phyloP scores from a whole-genome alignment of 202 grass and related monocot species.

The Brachypodium distachyon region DNA sequence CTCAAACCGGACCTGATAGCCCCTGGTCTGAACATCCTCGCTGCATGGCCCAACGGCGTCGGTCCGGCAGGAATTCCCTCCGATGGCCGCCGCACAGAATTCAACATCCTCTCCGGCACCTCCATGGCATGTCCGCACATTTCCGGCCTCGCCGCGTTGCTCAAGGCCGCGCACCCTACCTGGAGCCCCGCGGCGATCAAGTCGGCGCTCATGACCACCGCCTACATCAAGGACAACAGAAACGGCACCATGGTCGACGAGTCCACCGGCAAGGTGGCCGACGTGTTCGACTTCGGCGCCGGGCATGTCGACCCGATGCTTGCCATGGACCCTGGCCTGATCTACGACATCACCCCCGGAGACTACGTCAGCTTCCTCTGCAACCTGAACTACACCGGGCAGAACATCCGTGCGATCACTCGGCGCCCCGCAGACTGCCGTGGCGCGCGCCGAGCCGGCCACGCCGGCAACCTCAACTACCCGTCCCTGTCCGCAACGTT shows the following conservation, averaged over 20 bases:
- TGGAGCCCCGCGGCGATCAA: conserved; percentile 37
- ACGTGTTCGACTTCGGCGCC: conserved; percentile 22
- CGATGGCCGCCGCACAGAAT: conserved; percentile 48
- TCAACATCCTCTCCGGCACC: conserved; percentile 85
- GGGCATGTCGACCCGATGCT: conserved; percentile 28
- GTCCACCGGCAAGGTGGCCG: neutral
- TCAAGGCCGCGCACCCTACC: neutral
- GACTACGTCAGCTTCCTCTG: conserved; percentile 25
- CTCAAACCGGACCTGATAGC: conserved; percentile 79
- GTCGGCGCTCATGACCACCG: conserved; percentile 32
- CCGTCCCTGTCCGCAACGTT: conserved; percentile 29
- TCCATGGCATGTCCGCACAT: conserved; percentile 91
- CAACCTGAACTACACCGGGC: neutral
- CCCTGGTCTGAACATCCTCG: no score
- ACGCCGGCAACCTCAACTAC: conserved; percentile 34
- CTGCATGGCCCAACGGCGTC: conserved; percentile 60
- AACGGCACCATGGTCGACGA: neutral
- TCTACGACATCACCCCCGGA: conserved; percentile 24
- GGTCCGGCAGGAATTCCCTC: conserved; percentile 66
- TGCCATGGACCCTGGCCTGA: conserved; percentile 46
- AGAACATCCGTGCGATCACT: conserved; percentile 72
- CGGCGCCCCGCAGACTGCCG: neutral
- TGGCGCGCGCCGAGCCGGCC: neutral
- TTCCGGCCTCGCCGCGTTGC: conserved; percentile 34
- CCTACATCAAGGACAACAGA: conserved; percentile 16